phyloP scores from a whole-genome alignment of 257 asterid species.

The Gynochthodes officinalis region DNA sequence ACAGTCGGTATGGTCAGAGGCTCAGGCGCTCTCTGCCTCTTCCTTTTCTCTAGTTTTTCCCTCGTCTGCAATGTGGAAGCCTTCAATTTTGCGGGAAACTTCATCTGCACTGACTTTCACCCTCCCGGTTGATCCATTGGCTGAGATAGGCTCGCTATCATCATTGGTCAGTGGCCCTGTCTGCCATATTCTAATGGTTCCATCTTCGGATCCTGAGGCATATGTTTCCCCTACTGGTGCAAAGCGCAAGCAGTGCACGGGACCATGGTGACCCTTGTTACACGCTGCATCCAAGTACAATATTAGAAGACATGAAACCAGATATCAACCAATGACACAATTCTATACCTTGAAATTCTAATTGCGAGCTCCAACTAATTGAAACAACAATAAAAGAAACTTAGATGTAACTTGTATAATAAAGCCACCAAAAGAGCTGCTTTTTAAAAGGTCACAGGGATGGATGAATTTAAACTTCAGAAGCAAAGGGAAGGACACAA shows the following conservation, averaged over 20 bases:
- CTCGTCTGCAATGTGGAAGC: conserved; percentile 28
- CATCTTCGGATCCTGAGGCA: conserved; percentile 44
- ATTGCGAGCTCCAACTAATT: background rate
- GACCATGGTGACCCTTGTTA: conserved; percentile 49
- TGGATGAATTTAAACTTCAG: background rate
- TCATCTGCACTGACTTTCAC: conserved; percentile 33
- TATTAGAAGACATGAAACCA: background rate
- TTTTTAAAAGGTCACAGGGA: background rate
- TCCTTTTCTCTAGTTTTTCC: conserved; percentile 29
- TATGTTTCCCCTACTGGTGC: conserved; percentile 37
- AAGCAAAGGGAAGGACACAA: background rate
- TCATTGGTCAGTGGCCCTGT: conserved; percentile 30
- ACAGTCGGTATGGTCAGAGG: background rate
- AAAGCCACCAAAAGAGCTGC: background rate
- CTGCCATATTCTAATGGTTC: conserved; percentile 42
- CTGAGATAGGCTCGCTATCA: conserved; percentile 18
- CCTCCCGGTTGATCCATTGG: conserved; percentile 20
- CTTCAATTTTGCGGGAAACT: conserved; percentile 32
- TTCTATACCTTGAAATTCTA: background rate
- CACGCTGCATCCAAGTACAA: conserved; percentile 23
- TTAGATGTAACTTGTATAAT: background rate
- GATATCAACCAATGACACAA: background rate
- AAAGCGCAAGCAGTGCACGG: conserved; percentile 38
- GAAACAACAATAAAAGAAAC: background rate
- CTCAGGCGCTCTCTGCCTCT: conserved; percentile 19